These are phyloP conservation scores for Chytriomyces hyalinus DNA, from an alignment of 192 early-diverging fungal species.

Conservation along the genomic window DNA sequence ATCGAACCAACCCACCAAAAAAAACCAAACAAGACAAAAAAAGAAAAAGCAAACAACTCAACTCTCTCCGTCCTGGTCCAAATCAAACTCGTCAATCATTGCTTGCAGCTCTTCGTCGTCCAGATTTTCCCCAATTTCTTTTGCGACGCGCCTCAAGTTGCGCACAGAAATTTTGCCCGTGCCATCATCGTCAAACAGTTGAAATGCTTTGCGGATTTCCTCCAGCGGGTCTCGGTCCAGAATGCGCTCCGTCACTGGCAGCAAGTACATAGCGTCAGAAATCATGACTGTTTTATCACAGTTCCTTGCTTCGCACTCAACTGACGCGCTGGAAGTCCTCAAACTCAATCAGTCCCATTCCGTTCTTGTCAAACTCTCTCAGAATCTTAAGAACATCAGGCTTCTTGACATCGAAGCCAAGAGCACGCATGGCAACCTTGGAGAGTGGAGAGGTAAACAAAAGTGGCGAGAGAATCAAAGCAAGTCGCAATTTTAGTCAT, in stretches of 20 bases:
- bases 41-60: conserved; percentile 39
- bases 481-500: conserved; percentile 10
- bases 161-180: conserved; percentile 68
- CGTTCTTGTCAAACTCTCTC: conserved; percentile 62
- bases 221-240: conserved; percentile 77
- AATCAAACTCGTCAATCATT: conserved; percentile 90
- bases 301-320: conserved; percentile 33
- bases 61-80: conserved; percentile 85
- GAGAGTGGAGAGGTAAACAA: background rate
- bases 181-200: conserved; percentile 77
- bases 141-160: conserved; percentile 74
- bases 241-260: conserved; percentile 67
- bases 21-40: background rate
- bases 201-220: conserved; percentile 81
- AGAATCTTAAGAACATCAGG: conserved; percentile 77
- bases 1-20: background rate
- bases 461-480: background rate
- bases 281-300: background rate
- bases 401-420: conserved; percentile 86
- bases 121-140: conserved; percentile 81
- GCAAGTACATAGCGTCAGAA: background rate
- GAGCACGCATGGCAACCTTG: conserved; percentile 77
- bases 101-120: conserved; percentile 83
- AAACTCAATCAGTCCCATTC: conserved; percentile 62
- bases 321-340: conserved; percentile 76